Base-by-base conservation (phyloP, 331 rosid species). In the Cydonia oblonga region DNA sequence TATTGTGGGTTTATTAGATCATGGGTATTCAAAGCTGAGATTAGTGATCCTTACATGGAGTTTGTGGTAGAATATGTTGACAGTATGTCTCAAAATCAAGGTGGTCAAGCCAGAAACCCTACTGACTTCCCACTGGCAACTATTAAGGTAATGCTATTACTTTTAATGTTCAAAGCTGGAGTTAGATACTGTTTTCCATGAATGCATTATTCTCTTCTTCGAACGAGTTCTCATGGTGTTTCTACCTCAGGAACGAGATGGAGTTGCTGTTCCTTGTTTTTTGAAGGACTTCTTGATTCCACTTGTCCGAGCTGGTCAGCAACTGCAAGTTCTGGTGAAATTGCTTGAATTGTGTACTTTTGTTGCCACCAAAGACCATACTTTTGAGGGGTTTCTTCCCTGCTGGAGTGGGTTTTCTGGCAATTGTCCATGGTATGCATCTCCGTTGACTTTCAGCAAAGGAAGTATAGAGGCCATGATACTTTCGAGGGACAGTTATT, bases 11-110 rank as follows among this genome's bases (percentile, higher is more conserved):
- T 91, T 72, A 88, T 93, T 62, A 93, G 96, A 66, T 89, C 97
- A 49, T 93, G 97, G 97, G 91, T 93, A 61, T 93, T 85, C 88
- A 93, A 89, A 80, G 98, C 97, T 68, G 98, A 93, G 86, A 80
- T 93, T 38, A 85, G 80, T 67, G 97, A 93, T 81, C 98, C 98
- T 66, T 91, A 93, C 68, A 78, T 82, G 69, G 97, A 93, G 84
- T 93, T 93, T 79, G 71, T 89, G 66, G 91, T 89, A 40, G 96
- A 89, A 80, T 81, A 80, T 72, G 24, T 79, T 28, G 84, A 83
- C 54, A 69, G 59, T 66, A 69, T 62, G 44, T 81, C 83, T 51
- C 80, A 79, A 35, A 53, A 78, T 56, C 75, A 75, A 70, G 76
- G 66, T 53, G 81, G 71, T 73, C 74, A 81, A 75, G 81, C 79